phyloP scores from a whole-genome alignment of 768 basidiomycete genomes.

The Termitomyces sp. region DNA sequence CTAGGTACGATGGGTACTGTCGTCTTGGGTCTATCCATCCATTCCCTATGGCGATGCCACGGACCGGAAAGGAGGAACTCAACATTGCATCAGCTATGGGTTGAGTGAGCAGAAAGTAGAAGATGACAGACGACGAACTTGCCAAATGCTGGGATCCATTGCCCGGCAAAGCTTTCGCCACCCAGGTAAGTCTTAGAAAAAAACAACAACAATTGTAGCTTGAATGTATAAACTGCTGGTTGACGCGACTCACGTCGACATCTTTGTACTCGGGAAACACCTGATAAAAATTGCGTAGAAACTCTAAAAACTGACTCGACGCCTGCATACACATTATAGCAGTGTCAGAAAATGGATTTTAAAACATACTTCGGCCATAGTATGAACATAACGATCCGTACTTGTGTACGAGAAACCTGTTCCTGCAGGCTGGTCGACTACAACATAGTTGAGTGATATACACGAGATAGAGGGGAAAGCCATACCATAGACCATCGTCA shows the following conservation, averaged over 20 bases:
- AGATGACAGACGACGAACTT: conserved; percentile 9
- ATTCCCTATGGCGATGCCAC: conserved; percentile 90
- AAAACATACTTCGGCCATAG: conserved; percentile 51
- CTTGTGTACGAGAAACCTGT: conserved; percentile 91
- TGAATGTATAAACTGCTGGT: background rate
- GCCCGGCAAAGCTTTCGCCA: conserved; percentile 96
- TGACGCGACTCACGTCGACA: conserved; percentile 49
- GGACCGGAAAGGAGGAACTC: conserved; percentile 47
- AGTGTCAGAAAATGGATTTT: background rate
- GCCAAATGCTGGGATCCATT: conserved; percentile 97
- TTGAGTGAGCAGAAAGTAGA: background rate
- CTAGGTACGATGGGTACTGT: conserved; percentile 88
- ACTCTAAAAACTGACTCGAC: conserved; percentile 71
- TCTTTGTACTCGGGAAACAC: conserved; percentile 85
- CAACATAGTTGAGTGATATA: conserved; percentile 1
- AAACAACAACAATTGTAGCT: background rate
- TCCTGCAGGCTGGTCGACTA: conserved; percentile 97
- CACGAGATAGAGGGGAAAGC: conserved; percentile 8
- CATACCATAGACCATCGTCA: conserved; percentile 88
- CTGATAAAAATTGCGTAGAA: conserved; percentile 81
- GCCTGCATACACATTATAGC: conserved; percentile 39
- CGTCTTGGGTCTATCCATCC: conserved; percentile 91
- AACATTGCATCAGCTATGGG: conserved; percentile 71
- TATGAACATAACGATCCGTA: conserved; percentile 80
- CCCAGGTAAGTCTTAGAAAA: conserved; percentile 79